Base-by-base conservation (phyloP, 306 rosid species). In the Citrullus colocynthis region DNA sequence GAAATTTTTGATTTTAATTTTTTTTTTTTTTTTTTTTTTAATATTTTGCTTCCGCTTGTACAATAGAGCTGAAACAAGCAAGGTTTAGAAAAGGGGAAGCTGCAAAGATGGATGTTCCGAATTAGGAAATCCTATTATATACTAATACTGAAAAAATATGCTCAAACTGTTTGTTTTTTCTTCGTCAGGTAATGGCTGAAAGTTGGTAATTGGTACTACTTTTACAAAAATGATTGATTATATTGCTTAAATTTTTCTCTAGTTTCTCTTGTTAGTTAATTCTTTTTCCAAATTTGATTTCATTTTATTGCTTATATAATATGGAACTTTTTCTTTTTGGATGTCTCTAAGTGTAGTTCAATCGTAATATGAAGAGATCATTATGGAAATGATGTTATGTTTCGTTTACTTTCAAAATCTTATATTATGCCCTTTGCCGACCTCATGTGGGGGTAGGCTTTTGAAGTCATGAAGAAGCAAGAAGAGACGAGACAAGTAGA, bases 401-500 rank as follows among this genome's bases (percentile, higher is more conserved):
- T 63, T 21, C 15, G 76, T 14, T 21, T 49, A 15, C 60, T 41
- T 37, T 72, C 20, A 15, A 48, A 72, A 48, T 72, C 24, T 49
- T 72, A 16, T 49, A 30, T 72, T 48, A 1, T 21, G 58, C 57
- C 34, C 77, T 45, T 20, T 49, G 60, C 28, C 7, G 74, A n/a
- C 57, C 20, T 62, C 51, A 3, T 65, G n/a, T 65, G 20, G 57
- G 63, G 64, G 30, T 61, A 95, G 99, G 90, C 87, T 37, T 88
- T 92, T 80, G 97, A 91, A 59, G 58, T 81, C 39, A 65, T 91
- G 7, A 88, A 83, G 82, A 92, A 90, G 85, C 87, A 80, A 84
- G 99, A 95, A 85, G 99, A 91, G 86, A 89, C 96, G 2, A 89
- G 85, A 85, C 92, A 83, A 79, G 74, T 79, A 18, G 99, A 89